Evolutionary conservation across 1,284 basidiomycete genomes (phyloP).

Genomic region (Leccinum ponderosum): DNA sequence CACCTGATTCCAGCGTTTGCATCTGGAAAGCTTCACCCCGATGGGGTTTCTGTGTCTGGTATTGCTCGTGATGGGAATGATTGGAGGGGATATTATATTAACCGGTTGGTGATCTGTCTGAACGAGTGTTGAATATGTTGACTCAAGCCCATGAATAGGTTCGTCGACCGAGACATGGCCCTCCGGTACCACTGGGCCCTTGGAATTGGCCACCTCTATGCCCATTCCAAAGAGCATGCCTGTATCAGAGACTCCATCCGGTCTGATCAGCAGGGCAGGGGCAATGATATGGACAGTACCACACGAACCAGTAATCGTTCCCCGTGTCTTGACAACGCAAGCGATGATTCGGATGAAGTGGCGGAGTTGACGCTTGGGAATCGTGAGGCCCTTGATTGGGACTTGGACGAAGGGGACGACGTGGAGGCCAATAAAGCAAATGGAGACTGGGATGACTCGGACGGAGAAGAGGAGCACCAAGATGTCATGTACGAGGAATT

Average conservation of each 20-base stretch:
- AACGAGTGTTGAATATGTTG: neutral
- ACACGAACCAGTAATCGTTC: too few species aligned
- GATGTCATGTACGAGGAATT: neutral
- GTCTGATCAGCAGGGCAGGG: too few species aligned
- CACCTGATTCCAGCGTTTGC: neutral
- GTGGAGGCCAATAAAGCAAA: too few species aligned
- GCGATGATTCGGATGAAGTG: neutral
- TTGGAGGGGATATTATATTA: neutral
- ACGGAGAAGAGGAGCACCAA: neutral
- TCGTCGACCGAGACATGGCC: neutral
- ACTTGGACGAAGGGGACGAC: neutral
- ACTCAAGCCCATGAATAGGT: neutral
- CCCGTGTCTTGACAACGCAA: neutral
- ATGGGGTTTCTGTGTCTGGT: neutral
- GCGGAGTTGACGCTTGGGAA: neutral
- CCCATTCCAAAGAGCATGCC: neutral
- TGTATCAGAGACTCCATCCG: too few species aligned
- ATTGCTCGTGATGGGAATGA: neutral
- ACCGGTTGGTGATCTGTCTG: neutral
- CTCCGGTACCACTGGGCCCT: neutral
- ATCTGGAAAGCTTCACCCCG: neutral
- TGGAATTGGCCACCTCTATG: neutral
- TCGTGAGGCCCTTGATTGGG: neutral
- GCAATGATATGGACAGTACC: too few species aligned
- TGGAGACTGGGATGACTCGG: too few species aligned